These are phyloP conservation scores for Cardamine occulta DNA, from an alignment of 345 rosid species.

Conservation along the genomic window DNA sequence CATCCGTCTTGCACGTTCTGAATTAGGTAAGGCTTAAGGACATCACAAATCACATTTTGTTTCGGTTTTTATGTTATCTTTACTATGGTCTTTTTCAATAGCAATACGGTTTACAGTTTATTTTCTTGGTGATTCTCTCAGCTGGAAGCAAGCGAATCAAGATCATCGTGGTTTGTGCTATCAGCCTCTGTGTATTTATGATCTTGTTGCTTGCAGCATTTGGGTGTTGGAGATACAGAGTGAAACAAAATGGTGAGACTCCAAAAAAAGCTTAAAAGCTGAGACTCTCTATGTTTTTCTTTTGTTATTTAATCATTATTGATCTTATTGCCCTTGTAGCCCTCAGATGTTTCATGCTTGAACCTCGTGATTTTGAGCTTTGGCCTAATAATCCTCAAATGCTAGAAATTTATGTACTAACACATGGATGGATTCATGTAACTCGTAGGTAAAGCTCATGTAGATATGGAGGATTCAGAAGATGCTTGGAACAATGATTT, in stretches of 20 bases:
- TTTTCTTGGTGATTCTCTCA: conserved; percentile 3
- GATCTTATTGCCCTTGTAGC: too few species aligned
- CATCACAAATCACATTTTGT: not conserved
- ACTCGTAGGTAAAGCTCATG: conserved; percentile 10
- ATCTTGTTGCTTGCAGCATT: conserved; percentile 7
- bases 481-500: conserved; percentile 13
- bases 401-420: not conserved
- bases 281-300: not conserved
- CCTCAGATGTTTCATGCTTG: too few species aligned
- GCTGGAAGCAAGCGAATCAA: conserved; percentile 19
- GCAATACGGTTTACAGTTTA: not conserved
- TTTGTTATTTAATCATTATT: not conserved
- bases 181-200: conserved; percentile 2
- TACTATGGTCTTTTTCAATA: not conserved
- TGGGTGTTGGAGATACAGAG: conserved; percentile 25
- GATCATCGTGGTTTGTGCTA: not conserved
- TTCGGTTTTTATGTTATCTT: not conserved
- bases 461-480: conserved; percentile 8
- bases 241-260: conserved; percentile 30
- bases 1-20: conserved; percentile 58
- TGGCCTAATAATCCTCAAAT: not conserved
- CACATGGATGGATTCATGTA: not conserved
- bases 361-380: not conserved
- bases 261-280: not conserved
- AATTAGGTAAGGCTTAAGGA: conserved; percentile 47